Percentiles rank a stretch among this genome's conserved stretches.
phyloP scores from a whole-genome alignment of 1,139 yeast genomes.

The Hyphopichia fennica region DNA sequence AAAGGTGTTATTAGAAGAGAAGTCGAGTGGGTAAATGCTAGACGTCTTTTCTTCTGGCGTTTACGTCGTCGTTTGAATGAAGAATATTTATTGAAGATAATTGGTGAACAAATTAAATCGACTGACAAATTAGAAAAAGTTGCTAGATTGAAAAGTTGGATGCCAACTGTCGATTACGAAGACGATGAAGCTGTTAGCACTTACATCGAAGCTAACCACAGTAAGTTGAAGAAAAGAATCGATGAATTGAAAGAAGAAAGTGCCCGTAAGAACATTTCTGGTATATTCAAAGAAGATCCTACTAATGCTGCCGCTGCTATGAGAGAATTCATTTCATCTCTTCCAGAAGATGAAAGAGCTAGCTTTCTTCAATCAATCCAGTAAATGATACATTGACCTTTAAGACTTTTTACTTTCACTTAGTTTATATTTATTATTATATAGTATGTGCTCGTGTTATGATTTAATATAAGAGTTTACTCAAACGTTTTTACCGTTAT shows the following conservation, averaged over 20 bases:
- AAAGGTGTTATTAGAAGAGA: constrained; percentile 89
- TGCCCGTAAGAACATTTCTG: constrained; percentile 60
- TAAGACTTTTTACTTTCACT: neutral
- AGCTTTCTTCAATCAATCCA: constrained; percentile 28
- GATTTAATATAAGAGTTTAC: no score
- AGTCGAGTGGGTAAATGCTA: constrained; percentile 80
- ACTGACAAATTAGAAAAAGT: constrained; percentile 77
- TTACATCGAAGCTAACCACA: constrained; percentile 83
- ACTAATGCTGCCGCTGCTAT: constrained; percentile 56
- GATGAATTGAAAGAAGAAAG: constrained; percentile 66
- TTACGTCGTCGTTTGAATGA: constrained; percentile 94
- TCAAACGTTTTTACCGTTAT: no score
- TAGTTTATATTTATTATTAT: neutral
- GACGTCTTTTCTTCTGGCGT: constrained; percentile 99
- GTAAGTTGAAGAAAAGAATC: constrained; percentile 58
- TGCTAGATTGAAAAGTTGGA: constrained; percentile 87
- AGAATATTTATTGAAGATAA: constrained; percentile 78
- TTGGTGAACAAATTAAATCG: constrained; percentile 61
- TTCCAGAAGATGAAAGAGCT: constrained; percentile 63
- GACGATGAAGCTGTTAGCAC: constrained; percentile 78
- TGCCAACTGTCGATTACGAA: constrained; percentile 69
- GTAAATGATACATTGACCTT: neutral
- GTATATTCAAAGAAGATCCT: constrained; percentile 58
- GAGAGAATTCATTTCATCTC: constrained; percentile 57
- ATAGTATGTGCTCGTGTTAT: no score